phyloP scores from a whole-genome alignment of 23 red algal species.

The Gracilaria vermiculophylla region DNA sequence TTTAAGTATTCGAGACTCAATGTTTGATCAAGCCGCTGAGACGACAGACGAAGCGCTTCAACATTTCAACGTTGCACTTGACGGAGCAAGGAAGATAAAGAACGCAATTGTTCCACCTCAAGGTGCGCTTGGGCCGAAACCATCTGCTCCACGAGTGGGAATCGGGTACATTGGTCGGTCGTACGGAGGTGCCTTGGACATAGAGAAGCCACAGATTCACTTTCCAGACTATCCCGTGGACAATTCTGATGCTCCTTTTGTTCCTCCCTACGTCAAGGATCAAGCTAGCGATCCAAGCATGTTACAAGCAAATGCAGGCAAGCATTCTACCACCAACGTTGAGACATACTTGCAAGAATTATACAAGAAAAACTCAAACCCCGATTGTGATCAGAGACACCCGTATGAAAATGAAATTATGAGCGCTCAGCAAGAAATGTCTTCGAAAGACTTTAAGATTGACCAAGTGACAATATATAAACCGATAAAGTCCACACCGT shows the following conservation, averaged over 20 bases:
- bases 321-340: background rate
- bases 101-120: slow-evolving; percentile 31
- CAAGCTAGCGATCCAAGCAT: background rate
- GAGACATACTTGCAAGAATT: slow-evolving; percentile 34
- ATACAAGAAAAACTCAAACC: slow-evolving; percentile 38
- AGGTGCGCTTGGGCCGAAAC: slow-evolving; percentile 1
- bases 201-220: slow-evolving; percentile 65
- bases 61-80: slow-evolving; percentile 40
- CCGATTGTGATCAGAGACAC: slow-evolving; percentile 3
- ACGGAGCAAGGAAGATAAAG: slow-evolving; percentile 40
- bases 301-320: background rate
- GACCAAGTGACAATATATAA: slow-evolving; percentile 13
- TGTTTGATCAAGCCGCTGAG: slow-evolving; percentile 49
- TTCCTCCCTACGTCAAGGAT: slow-evolving; percentile 11
- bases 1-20: background rate
- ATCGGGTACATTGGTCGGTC: background rate
- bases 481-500: slow-evolving; percentile 24
- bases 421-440: slow-evolving; percentile 36
- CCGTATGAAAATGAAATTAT: slow-evolving; percentile 78
- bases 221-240: slow-evolving; percentile 82
- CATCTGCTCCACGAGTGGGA: background rate
- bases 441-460: slow-evolving; percentile 2
- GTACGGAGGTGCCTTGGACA: slow-evolving; percentile 10
- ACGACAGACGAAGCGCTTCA: slow-evolving; percentile 65
- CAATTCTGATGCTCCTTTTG: slow-evolving; percentile 71